Conservation (phyloP, 208 protist genomes). For the Porcisia hertigi region DNA sequence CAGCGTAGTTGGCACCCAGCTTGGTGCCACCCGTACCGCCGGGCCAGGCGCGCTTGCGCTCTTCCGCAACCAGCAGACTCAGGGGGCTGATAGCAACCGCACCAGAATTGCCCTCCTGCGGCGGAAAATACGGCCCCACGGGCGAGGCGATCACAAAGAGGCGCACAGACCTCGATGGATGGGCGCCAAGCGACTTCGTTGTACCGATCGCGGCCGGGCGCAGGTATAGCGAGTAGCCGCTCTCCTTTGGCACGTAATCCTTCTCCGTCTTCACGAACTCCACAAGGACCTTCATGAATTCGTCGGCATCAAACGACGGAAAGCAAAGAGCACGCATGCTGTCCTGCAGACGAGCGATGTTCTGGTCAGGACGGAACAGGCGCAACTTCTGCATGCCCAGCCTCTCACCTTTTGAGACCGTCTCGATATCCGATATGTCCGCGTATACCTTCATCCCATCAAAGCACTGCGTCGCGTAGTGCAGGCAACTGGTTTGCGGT, state of each 20-base stretch:
- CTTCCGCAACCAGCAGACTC: conserved; percentile 88
- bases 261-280: conserved; percentile 93
- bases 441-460: conserved; percentile 99
- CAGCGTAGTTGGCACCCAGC: conserved; percentile 94
- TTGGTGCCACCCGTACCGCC: conserved; percentile 95
- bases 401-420: conserved; percentile 34
- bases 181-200: conserved; percentile 68
- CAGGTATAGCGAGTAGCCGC: conserved; percentile 98
- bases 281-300: conserved; percentile 92
- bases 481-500: conserved; percentile 89
- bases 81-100: conserved; percentile 84
- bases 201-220: conserved; percentile 97
- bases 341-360: conserved; percentile 90
- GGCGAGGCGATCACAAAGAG: conserved; percentile 96
- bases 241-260: conserved; percentile 91
- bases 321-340: conserved; percentile 92
- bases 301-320: conserved; percentile 88
- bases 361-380: conserved; percentile 97
- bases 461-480: conserved; percentile 96
- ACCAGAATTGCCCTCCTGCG: conserved; percentile 25
- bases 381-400: conserved; percentile 51
- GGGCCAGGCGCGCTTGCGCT: conserved; percentile 93
- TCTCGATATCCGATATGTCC: conserved; percentile 67
- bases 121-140: conserved; percentile 97
- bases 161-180: conserved; percentile 42